Base-by-base conservation (phyloP, 2,329 filamentous ascomycete genomes). In the Fusarium sterilihyphosum region DNA sequence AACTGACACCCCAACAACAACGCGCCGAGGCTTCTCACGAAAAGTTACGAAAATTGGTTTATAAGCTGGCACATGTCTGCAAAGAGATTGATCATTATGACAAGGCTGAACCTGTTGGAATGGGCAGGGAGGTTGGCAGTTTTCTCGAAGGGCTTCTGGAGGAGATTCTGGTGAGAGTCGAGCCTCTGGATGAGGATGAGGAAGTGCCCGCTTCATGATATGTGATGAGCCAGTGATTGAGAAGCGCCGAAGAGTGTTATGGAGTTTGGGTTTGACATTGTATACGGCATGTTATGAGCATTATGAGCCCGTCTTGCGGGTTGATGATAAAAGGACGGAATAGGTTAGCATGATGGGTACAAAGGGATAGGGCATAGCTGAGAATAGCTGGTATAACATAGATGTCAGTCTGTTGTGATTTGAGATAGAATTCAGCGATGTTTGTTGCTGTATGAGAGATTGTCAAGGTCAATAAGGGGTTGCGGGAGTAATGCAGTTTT, bases 71-170 rank as follows among this genome's bases (percentile, higher is more conserved):
- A 5, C 91, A 93, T 68, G 88, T 96, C 31, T 97, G 97, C 83
- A 92, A 92, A 79, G 95, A 98, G 81, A 94, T 99, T 78, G 96
- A 99, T 82, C 89, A 93, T 73, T 93, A 92, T 83, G 96, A 99
- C 83, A 93, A 92, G 81, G 90, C 92, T 49, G 93, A 94, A 76
- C 94, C 95, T 11, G 94, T 98, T 17, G 94, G 95, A 2, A 98
- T 98, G 96, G 96, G 95, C 1, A 92, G 94, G 50, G 95, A 96
- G 33, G 95, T 98, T 5, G 91, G 92, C 50, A 94, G 93, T 2
- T 97, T 98, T 77, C 84, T 98, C 13, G 96, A 99, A 82, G 96
- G 95, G 0, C 90, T 98, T 72, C 85, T 99, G 40, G 96, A 99
- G 82, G 96, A 99, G 85, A 92, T 99, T 31, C 85, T 99, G 29